Base-by-base conservation (phyloP, 495 filamentous ascomycete genomes). In the Aspergillus heteromorphus region DNA sequence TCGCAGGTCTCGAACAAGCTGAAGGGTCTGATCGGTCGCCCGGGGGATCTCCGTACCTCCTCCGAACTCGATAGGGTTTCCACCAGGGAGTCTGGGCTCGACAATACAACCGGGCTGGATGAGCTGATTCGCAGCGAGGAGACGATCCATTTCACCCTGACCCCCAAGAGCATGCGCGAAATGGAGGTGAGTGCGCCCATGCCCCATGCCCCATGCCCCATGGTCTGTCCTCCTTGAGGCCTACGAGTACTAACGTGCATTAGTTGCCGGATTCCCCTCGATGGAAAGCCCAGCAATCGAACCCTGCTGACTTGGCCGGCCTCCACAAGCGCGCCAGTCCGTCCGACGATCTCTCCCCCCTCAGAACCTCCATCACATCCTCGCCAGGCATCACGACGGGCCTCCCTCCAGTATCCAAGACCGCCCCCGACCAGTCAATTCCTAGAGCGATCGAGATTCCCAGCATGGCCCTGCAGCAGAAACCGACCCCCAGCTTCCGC, bases 71-170 rank as follows among this genome's bases (percentile, higher is more conserved):
- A 64, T 53, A 63, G 65, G 47, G 65, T 66, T 52, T 66, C 68
- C 41, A 71, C 67, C 45, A 59, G 70, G 52, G 70, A 76, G 17
- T 73, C 69, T 23, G 53, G 62, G 20, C 76, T 74, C 38, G 79
- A 79, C 31, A 79, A 78, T 50, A 76, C 71, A 48, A 72, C 73
- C 17, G 74, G 76, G 45, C 91, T 98, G 68, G 93, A 98, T 61
- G 82, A 92, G 58, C 77, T 97, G 31, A 93, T 98, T 54, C 85
- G 87, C 34, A 91, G 91, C 68, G 84, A 91, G 52, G 86, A 95
- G 65, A 97, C 93, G 2, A 86, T 98, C 42, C 91, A 92, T 67
- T 97, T 87, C 65, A 97, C 93, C 2, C 78, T 97, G 27, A 98
- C 93, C 1, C 92, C 93, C 1, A 85, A 88, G 63, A 89, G 78